Percentiles rank a stretch among this genome's conserved stretches.
Conservation (phyloP, 345 rosid genomes). For the Bruguiera parviflora region DNA sequence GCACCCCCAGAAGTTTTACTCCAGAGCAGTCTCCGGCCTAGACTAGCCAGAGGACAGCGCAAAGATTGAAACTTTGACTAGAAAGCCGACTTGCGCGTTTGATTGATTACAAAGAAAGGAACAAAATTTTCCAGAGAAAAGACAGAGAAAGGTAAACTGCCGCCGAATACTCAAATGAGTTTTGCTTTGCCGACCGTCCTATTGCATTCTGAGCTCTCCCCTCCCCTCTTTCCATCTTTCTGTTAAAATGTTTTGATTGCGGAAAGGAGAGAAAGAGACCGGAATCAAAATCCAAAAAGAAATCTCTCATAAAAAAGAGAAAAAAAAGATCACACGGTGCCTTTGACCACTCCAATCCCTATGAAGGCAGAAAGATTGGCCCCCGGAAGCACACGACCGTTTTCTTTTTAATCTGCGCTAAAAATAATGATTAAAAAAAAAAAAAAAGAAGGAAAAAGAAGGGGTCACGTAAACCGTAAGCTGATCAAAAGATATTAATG, state of each 20-base stretch:
- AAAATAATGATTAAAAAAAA: too few species aligned
- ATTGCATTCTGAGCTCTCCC: constrained; percentile 1
- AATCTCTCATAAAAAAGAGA: background rate
- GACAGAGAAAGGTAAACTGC: constrained; percentile 23
- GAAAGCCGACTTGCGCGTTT: background rate
- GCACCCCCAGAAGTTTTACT: background rate
- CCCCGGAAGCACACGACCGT: background rate
- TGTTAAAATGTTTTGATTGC: background rate
- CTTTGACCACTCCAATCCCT: constrained; percentile 31
- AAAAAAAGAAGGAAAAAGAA: background rate
- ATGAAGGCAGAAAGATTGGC: constrained; percentile 20
- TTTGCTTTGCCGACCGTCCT: constrained; percentile 24
- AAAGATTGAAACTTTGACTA: constrained; percentile 17
- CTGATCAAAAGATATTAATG: constrained; percentile 14
- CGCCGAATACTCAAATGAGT: constrained; percentile 31
- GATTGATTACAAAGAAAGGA: background rate
- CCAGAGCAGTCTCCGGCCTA: background rate
- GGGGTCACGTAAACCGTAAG: constrained; percentile 19
- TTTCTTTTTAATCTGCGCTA: too few species aligned
- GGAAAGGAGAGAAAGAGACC: constrained; percentile 21
- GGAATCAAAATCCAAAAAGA: constrained; percentile 31
- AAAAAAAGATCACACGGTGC: background rate
- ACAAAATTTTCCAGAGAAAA: background rate
- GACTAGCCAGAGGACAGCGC: constrained; percentile 1
- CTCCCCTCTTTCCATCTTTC: background rate